These are phyloP conservation scores for Phragmites australis DNA, from an alignment of 176 grass and related monocot species.

Conservation along the genomic window DNA sequence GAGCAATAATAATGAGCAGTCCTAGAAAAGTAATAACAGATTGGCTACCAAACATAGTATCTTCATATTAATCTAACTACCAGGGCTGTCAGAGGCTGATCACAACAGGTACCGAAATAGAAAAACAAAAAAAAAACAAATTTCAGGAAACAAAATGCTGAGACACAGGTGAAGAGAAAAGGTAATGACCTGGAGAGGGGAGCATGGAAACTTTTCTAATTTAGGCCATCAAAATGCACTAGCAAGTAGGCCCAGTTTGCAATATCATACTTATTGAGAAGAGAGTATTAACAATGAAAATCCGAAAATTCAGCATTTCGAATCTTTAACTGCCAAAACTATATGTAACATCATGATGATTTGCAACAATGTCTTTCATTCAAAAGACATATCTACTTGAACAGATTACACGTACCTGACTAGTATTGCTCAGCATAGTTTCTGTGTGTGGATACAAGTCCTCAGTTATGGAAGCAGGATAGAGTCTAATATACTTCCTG, in stretches of 20 bases:
- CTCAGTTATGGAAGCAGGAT: slow-evolving; percentile 70
- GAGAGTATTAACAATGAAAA: background rate
- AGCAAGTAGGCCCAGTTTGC: background rate
- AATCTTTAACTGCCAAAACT: slow-evolving; percentile 8
- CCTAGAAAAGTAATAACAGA: background rate
- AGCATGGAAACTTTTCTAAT: background rate
- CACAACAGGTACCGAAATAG: background rate
- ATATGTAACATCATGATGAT: background rate
- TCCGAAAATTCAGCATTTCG: background rate
- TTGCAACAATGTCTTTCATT: background rate
- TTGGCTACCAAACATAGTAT: background rate
- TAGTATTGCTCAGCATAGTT: slow-evolving; percentile 84
- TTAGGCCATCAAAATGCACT: background rate
- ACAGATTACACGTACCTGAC: slow-evolving; percentile 60
- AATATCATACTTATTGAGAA: background rate
- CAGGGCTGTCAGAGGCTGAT: background rate
- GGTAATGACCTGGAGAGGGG: background rate
- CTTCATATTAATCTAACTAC: background rate
- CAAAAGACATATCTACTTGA: background rate
- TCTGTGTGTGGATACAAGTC: slow-evolving; percentile 80
- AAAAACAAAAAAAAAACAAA: background rate
- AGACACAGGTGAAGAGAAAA: background rate
- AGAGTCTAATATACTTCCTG: slow-evolving; percentile 93
- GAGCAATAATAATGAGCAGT: background rate
- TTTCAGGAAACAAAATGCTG: background rate